A percentile compares a stretch with the other conserved stretches of the same genome.
phyloP scores from a whole-genome alignment of 169 alveolate species.

The Plasmodium chabaudi region DNA sequence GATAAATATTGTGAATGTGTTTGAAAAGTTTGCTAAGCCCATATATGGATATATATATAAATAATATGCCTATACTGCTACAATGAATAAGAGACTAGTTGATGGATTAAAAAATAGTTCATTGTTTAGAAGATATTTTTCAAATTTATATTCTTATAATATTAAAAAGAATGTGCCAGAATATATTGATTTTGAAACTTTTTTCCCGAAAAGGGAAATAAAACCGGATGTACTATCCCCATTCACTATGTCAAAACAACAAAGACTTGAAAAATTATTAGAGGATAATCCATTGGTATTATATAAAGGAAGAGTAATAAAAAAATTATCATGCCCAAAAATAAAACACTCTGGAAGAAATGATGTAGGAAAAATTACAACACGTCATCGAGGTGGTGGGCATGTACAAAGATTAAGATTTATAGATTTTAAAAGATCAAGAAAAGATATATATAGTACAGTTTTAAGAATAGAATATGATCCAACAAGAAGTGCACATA shows the following conservation, averaged over 20 bases:
- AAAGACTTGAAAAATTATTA: constrained; percentile 50
- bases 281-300: constrained; percentile 36
- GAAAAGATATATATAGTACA: constrained; percentile 90
- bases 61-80: too few species aligned
- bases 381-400: constrained; percentile 91
- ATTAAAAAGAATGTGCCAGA: constrained; percentile 85
- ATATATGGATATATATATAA: too few species aligned
- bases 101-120: not conserved
- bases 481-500: constrained; percentile 89
- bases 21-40: too few species aligned
- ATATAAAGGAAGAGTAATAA: constrained; percentile 86
- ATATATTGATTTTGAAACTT: constrained; percentile 87
- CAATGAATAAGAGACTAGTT: constrained; percentile 10
- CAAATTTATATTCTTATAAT: constrained; percentile 75
- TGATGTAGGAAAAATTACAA: constrained; percentile 83
- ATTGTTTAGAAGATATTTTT: constrained; percentile 29
- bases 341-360: constrained; percentile 90
- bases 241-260: constrained; percentile 80
- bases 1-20: too few species aligned
- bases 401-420: constrained; percentile 89
- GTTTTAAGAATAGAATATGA: constrained; percentile 90
- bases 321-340: constrained; percentile 84
- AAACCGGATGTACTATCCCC: constrained; percentile 75
- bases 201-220: constrained; percentile 80
- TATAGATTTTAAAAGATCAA: constrained; percentile 91